A percentile compares a stretch with the other conserved stretches of the same genome.
Evolutionary conservation across 176 grass and related monocot genomes (phyloP).

Genomic region (sorghum (Sorghum bicolor)): Sorghum_bicolor_NCBIv3 NC_012872.2:47562001-47562500

Average conservation of each 20-base stretch:
- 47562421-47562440: background rate
- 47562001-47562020: too few relatives aligned
- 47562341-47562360: constrained; percentile 39
- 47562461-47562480: constrained; percentile 97
- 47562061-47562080: too few relatives aligned
- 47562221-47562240: background rate
- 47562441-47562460: constrained; percentile 13
- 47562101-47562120: too few relatives aligned
- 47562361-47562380: background rate
- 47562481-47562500: constrained; percentile 93
- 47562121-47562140: background rate
- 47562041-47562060: too few relatives aligned
- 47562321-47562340: constrained; percentile 76
- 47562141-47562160: constrained; percentile 3
- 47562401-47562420: background rate
- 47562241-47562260: background rate
- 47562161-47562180: background rate
- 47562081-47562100: too few relatives aligned
- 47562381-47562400: background rate
- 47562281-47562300: constrained; percentile 84
- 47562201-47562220: background rate
- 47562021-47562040: too few relatives aligned
- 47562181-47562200: background rate
- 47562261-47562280: constrained; percentile 70
- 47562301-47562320: constrained; percentile 94